Evolutionary conservation across 2,329 filamentous ascomycete species (phyloP).

Genomic region (Calonectria ilicicola): DNA sequence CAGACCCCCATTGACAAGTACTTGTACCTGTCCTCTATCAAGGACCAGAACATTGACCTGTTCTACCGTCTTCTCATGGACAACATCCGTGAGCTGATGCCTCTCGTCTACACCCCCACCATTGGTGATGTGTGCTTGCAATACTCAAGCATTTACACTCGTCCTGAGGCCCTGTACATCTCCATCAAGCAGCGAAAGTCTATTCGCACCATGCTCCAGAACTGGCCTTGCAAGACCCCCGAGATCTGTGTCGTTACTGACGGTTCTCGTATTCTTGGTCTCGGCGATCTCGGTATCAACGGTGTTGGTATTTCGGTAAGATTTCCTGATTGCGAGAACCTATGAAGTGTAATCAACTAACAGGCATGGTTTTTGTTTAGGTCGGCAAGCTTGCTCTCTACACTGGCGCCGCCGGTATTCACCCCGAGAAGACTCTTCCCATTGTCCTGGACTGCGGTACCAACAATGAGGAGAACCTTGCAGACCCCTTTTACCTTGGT

Average conservation of each 20-base stretch:
- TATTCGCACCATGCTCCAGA: constrained; percentile 86
- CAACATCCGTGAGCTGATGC: constrained; percentile 82
- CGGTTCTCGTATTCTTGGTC: constrained; percentile 90
- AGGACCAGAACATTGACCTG: constrained; percentile 81
- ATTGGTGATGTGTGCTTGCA: constrained; percentile 97
- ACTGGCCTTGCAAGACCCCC: constrained; percentile 91
- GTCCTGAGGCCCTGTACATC: constrained; percentile 95
- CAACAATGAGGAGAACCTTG: constrained; percentile 74
- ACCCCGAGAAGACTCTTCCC: constrained; percentile 84
- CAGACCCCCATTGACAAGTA: constrained; percentile 83
- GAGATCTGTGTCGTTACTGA: constrained; percentile 98
- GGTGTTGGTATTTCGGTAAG: constrained; percentile 95
- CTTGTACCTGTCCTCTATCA: constrained; percentile 82
- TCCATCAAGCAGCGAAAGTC: constrained; percentile 95
- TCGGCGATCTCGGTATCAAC: constrained; percentile 96
- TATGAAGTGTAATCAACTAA: constrained; percentile 20
- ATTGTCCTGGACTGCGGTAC: constrained; percentile 77
- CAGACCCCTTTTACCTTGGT: constrained; percentile 87
- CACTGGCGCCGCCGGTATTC: constrained; percentile 94
- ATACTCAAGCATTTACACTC: constrained; percentile 96
- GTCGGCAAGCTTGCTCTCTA: constrained; percentile 96
- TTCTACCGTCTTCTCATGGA: constrained; percentile 87
- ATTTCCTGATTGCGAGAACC: background rate
- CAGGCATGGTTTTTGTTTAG: constrained; percentile 51
- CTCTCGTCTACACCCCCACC: constrained; percentile 87